Evolutionary conservation across 2,329 filamentous ascomycete genomes (phyloP), one percentile per base, ranked within the genome.

Genomic region (Acrodontium crateriforme): DNA sequence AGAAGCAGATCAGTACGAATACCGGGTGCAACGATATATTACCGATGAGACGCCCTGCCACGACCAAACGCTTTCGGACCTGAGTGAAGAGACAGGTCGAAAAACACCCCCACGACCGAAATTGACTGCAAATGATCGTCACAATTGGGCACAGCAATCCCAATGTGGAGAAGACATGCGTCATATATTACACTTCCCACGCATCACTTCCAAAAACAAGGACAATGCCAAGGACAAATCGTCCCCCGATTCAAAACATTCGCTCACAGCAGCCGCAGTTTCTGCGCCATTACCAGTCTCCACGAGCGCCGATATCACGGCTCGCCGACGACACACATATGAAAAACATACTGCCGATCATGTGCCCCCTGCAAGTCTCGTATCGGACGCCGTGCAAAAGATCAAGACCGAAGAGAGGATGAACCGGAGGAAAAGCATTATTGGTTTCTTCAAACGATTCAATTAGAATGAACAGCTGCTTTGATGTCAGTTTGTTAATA

Each of bases 101-200:
- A 14, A 5, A 18, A n/a, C 20, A 11, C 24, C 18, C 24, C 16
- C 19, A 16, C 30, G 25, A 18, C 28, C 25, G 6, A 10, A 24
- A 5, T 13, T 33, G 3, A 26, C 21, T 29, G 18, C 24, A 7
- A 24, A 37, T 15, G 38, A 44, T 20, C 35, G 39, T n/a, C 39
- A 31, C 7, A 28, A 44, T 27, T 44, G 41, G 41, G 24, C 37
- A 2, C 39, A 42, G 22, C 32, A 38, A 21, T 37, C 37, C 8
- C 35, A 40, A 25, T 31, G 31, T 22, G 37, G 37, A 9, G 38
- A 35, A 3, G 33, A 37, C 17, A 27, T 34, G 11, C 27, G 22
- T 6, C 28, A 30, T 21, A 14, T 30, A 18, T 19, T 30, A 14
- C 16, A 24, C 24, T 12, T 29, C 20, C n/a, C n/a, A n/a, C n/a